phyloP scores from a whole-genome alignment of 805 yeast genomes.

The Yarrowia sp. region DNA sequence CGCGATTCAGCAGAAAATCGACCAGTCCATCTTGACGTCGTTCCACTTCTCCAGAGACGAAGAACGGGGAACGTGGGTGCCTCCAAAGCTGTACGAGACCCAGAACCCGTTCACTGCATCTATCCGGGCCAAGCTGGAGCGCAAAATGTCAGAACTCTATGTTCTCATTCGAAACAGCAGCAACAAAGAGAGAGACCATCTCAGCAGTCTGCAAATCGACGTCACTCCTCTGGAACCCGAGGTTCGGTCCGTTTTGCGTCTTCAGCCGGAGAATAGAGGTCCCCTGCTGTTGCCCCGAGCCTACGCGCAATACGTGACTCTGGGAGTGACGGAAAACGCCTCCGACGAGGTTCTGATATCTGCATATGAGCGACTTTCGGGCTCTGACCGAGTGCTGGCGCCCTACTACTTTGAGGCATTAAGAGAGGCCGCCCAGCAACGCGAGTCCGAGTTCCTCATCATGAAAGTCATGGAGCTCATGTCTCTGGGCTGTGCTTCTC shows the following conservation, averaged over 20 bases:
- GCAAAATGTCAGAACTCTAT: conserved; percentile 41
- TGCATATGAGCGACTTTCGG: conserved; percentile 55
- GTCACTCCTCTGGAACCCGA: conserved; percentile 32
- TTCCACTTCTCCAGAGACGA: conserved; percentile 44
- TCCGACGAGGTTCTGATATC: conserved; percentile 56
- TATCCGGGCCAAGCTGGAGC: conserved; percentile 39
- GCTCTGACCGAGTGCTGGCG: conserved; percentile 55
- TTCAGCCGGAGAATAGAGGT: conserved; percentile 4
- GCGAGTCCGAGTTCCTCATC: conserved; percentile 57
- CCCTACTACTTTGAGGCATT: conserved; percentile 68
- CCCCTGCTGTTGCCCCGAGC: conserved; percentile 20
- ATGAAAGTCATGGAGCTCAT: conserved; percentile 56
- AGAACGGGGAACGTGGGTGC: conserved; percentile 40
- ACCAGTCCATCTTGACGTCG: conserved; percentile 58
- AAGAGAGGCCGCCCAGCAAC: conserved; percentile 57
- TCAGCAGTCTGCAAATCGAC: conserved; percentile 18
- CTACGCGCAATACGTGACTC: conserved; percentile 52
- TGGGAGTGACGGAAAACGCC: conserved; percentile 60
- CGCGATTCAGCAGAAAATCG: conserved; percentile 62
- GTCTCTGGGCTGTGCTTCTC: conserved; percentile 62
- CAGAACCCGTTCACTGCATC: conserved; percentile 40
- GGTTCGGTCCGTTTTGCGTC: not conserved
- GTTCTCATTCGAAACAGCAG: conserved; percentile 9
- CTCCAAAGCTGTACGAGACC: conserved; percentile 43
- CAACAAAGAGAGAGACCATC: conserved; percentile 13